Base-by-base conservation (phyloP, 176 grass and related monocot genomes). In the Carex littledalei region DNA sequence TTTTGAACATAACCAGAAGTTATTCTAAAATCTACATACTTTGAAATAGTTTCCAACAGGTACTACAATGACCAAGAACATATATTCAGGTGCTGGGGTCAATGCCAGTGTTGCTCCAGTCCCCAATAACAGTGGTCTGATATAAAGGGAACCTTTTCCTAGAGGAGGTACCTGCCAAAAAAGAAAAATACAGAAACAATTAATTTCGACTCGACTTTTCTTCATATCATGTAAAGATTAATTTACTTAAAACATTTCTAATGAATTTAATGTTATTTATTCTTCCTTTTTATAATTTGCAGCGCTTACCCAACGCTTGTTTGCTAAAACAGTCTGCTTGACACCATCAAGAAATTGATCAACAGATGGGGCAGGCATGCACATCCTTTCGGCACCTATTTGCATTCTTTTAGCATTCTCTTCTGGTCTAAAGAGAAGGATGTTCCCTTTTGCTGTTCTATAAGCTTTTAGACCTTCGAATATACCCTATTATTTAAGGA, bases 401-500 rank as follows among this genome's bases (percentile, higher is more conserved):
- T 92, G 93, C 93, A 95, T 89, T 77, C 96, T 75, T 76, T 67
- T 84, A 61, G 93, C 96, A 83, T 99, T 99, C 87, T 99, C 93
- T 83, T 95, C 93, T 29, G 91, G 96, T 29, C 96, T 85, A 84
- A 99, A 99, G 35, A 95, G 91, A 79, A 89, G 89, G 78, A 89
- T 87, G 8, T 8, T 4, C 1, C 78, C 31, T 15, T 84, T 85
- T 59, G 37, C 3, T 63, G 64, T 86, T 72, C 90, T 32, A 74
- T 99, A 87, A 64, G 96, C 93, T 89, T 95, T 99, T 56, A 99
- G 84, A 17, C 96, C 93, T 90, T 95, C 96, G 80, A 94, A 95
- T 16, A 98, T 79, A 5, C 91, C 91, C 93, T 97, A 26, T 72
- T 79, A 39, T 81, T 4, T 20, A 61, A 18, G 14, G 14, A 43